Evolutionary conservation across 208 protist species (phyloP), one percentile per base, ranked within the genome.

Genomic region (Balamuthia mandrillaris): DNA sequence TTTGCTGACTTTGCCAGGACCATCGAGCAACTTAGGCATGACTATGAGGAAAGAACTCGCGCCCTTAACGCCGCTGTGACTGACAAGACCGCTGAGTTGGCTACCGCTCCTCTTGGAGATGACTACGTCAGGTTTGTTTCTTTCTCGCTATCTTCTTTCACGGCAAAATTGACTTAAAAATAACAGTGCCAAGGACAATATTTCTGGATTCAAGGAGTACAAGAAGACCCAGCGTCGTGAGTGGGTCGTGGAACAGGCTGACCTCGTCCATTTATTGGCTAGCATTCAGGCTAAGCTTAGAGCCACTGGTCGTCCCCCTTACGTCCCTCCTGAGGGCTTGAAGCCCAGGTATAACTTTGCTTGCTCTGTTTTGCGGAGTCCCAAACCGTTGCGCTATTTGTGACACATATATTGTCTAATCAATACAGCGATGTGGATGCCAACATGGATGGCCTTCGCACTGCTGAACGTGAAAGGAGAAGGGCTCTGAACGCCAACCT

Each of bases 251-350:
- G 85, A 88, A 70, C 81, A 87, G 41, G 56, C 42, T 10, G 37
- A 85, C 63, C 35, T 88, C 31, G 85, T 33, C 45, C 31, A 58
- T 16, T 44, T 88, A 1, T 44, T 88, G n/a, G 47, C 21, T 70
- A 70, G 65, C 42, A 88, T 88, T 35, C 81, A 88, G 52, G 60
- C 58, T 18, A 88, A 88, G 54, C 81, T 88, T 10, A 35, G 56
- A 56, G 37, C 33, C 33, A 65, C 85, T 33, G 58, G 81, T 27
- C 81, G 86, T 21, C 84, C 86, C 14, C 37, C 78, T 18, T 88
- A 88, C 49, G 84, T 85, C n/a, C 86, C 86, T 18, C 86, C 86
- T 54, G 54, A 37, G 14, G 86, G 81, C 6, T 31, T 88, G n/a
- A n/a, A n/a, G n/a, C n/a, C n/a, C n/a, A n/a, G n/a, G n/a, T n/a